Evolutionary conservation across 2,329 filamentous ascomycete species (phyloP), one percentile per base, ranked within the genome.

Genomic region (Fusarium sp.): DNA sequence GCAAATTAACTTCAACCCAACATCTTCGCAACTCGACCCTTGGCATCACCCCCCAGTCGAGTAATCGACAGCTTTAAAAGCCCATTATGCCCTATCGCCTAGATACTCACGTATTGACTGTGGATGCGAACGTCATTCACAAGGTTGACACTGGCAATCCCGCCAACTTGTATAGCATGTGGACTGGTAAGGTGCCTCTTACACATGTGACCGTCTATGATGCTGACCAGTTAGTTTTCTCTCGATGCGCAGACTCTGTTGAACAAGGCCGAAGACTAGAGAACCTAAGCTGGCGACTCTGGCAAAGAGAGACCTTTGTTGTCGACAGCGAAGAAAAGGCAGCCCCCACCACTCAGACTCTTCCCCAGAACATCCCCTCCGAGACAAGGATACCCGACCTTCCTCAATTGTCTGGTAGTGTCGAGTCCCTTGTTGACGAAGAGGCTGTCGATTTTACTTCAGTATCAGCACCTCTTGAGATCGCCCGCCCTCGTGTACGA

Each of bases 111-210:
- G 92, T 98, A 79, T 86, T 98, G 77, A 94, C 94, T 67, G 92
- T 98, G 80, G 94, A 98, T 84, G 91, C 93, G 70, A 93, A 91
- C 78, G 92, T 95, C 73, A 94, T 99, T 79, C 93, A 96, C 85
- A 94, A 97, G 80, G 94, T 98, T 76, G 94, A 98, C 82, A 97
- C 95, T 2, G 88, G 91, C 72, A 97, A 97, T 80, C 91, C 93
- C 28, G 93, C 97, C 82, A 97, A 94, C 78, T 89, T 98, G 52
- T 97, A 96, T 83, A 94, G 93, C 84, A 97, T 98, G 89, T 97
- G 94, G 94, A 95, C 94, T 80, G 93, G 94, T 97, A 83, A 88
- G 92, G 86, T 24, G n/a, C 57, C 38, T 52, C 49, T 38, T 31
- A 11, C 11, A 26, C 15, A 15, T 45, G 43, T 11, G 17, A 38